Conservation (phyloP, 331 rosid genomes). For the Pyracantha coccinea region DNA sequence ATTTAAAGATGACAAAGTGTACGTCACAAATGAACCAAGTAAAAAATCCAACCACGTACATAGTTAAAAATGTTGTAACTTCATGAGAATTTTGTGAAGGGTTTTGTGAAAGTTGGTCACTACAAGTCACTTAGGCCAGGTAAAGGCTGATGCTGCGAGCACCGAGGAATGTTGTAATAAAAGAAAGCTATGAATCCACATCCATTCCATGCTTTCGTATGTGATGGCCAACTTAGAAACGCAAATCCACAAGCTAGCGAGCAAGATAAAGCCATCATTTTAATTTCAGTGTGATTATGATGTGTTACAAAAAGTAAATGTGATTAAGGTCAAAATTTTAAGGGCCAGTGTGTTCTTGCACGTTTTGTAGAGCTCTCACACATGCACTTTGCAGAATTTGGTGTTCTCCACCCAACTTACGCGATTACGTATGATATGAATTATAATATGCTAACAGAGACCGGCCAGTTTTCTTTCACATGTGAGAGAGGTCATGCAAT, state of each 20-base stretch:
- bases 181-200: background rate
- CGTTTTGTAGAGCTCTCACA: background rate
- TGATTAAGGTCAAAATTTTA: background rate
- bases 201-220: background rate
- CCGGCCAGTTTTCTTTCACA: slow-evolving; percentile 40
- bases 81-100: background rate
- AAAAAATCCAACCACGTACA: too few species aligned
- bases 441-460: slow-evolving; percentile 35
- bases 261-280: background rate
- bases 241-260: background rate
- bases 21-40: slow-evolving; percentile 15
- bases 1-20: slow-evolving; percentile 11
- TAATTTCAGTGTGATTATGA: background rate
- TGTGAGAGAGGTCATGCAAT: slow-evolving; percentile 56
- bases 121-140: slow-evolving; percentile 19
- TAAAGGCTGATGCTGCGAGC: background rate
- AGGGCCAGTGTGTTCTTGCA: background rate
- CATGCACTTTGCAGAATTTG: slow-evolving; percentile 13
- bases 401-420: slow-evolving; percentile 29
- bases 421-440: slow-evolving; percentile 28
- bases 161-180: background rate
- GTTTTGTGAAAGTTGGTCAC: slow-evolving; percentile 6
- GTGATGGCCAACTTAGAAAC: background rate
- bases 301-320: background rate
- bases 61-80: background rate